Percentiles rank a stretch among this genome's conserved stretches.
phyloP scores from a whole-genome alignment of 495 filamentous ascomycete genomes.

The Xylaria longipes region DNA sequence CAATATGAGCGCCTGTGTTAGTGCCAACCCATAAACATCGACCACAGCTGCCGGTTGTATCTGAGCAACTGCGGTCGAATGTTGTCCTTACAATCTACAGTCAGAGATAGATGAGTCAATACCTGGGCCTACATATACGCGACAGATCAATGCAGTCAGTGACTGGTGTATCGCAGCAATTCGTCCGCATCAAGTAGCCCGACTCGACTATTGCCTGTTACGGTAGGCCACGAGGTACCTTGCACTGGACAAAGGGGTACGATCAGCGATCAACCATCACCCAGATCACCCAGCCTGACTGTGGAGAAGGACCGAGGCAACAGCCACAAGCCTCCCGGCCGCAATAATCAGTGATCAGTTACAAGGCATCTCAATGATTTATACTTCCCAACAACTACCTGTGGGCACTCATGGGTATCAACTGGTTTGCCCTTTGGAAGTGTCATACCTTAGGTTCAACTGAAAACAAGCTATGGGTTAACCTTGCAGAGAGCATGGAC shows the following conservation, averaged over 20 bases:
- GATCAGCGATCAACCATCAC: conserved; percentile 10
- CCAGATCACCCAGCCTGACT: conserved; percentile 13
- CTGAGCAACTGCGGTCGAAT: background rate
- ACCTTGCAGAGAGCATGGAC: background rate
- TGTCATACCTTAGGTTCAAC: background rate
- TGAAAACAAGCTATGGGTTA: background rate
- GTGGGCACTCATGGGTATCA: background rate
- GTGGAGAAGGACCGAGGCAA: background rate
- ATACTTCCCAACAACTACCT: background rate
- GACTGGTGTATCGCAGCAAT: background rate
- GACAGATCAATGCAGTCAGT: background rate
- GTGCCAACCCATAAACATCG: background rate
- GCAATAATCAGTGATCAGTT: background rate
- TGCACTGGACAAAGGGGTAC: conserved; percentile 19
- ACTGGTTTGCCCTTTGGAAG: background rate
- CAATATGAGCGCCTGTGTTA: background rate
- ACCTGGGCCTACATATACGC: background rate
- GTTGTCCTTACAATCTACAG: background rate
- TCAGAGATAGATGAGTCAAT: conserved; percentile 2
- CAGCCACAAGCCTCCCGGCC: background rate
- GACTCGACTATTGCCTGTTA: conserved; percentile 24
- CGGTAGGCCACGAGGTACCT: conserved; percentile 22
- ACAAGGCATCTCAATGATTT: background rate
- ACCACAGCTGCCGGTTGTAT: background rate
- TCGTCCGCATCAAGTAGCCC: conserved; percentile 24